Base-by-base conservation (phyloP, 2,329 filamentous ascomycete genomes). In the Phialocephala subalpina region DNA sequence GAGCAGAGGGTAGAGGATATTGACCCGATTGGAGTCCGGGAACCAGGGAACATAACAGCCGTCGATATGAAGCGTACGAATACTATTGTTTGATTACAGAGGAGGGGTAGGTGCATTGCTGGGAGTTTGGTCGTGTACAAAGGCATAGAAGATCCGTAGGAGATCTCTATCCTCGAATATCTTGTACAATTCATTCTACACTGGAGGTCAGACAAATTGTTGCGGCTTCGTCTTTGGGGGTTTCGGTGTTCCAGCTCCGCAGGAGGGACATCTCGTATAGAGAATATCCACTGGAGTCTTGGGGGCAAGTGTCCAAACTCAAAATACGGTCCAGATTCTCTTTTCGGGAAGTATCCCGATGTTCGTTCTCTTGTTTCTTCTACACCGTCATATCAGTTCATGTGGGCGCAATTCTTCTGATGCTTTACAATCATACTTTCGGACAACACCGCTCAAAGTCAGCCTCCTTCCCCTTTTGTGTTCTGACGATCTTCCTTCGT, bases 1-100 rank as follows among this genome's bases (percentile, higher is more conserved):
- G 83, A 76, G 73, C 69, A 73, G 73, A 72, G 76, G 72, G 36
- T 77, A 72, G 56, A 58, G 22, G 22, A 65, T 14, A 29, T 38
- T 20, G n/a, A 45, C 38, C 27, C 29, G 35, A 62, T 18, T 55
- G 42, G 22, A n/a, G 22, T 55, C 12, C 40, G 38, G 42, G 8
- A 49, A 22, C 38, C 57, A 35, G 52, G 45, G 33, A 16, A 52
- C 40, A 52, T 33, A 36, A 64, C 38, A 45, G 36, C 18, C 29
- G 8, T 52, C 25, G 57, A 62, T 38, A 61, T 42, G 36, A 42
- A 40, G 38, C 45, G 53, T n/a, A 63, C n/a, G 58, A 62, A 53
- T 61, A 69, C 63, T 61, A 68, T 58, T 73, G 69, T 75, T 73
- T 69, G 69, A 72, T 64, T 75, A 76, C 53, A 60, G 55, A 66